Conservation (phyloP, 495 filamentous ascomycete species). For the Trypethelium eluteriae region DNA sequence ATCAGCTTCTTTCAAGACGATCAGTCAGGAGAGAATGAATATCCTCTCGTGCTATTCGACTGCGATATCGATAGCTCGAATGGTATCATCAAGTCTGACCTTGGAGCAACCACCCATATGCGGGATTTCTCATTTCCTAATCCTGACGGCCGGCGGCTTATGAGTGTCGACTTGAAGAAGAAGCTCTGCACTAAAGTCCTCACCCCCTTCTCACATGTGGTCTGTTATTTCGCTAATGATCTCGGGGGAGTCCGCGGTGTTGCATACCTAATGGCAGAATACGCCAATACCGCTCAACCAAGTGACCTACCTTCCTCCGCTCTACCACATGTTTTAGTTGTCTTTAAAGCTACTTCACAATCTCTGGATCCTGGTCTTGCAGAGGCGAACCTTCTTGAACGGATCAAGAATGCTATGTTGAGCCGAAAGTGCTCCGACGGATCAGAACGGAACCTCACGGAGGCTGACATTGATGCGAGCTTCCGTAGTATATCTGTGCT, state of each 20-base stretch:
- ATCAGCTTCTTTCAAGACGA: no score
- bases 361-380: background rate
- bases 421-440: background rate
- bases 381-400: background rate
- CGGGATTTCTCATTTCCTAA: background rate
- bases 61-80: background rate
- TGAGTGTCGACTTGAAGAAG: background rate
- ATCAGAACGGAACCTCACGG: background rate
- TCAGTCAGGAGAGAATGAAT: no score
- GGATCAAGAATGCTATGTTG: background rate
- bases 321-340: slow-evolving; percentile 7
- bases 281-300: background rate
- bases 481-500: background rate
- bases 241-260: slow-evolving; percentile 10
- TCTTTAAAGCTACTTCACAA: background rate
- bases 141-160: background rate
- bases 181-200: background rate
- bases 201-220: background rate
- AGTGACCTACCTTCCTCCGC: background rate
- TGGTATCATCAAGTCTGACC: background rate
- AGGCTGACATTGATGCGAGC: background rate
- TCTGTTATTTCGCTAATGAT: slow-evolving; percentile 14
- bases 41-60: background rate
- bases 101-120: background rate
- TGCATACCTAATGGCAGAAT: background rate